phyloP scores from a whole-genome alignment of 1,284 basidiomycete species.

The Chalciporus sp. region DNA sequence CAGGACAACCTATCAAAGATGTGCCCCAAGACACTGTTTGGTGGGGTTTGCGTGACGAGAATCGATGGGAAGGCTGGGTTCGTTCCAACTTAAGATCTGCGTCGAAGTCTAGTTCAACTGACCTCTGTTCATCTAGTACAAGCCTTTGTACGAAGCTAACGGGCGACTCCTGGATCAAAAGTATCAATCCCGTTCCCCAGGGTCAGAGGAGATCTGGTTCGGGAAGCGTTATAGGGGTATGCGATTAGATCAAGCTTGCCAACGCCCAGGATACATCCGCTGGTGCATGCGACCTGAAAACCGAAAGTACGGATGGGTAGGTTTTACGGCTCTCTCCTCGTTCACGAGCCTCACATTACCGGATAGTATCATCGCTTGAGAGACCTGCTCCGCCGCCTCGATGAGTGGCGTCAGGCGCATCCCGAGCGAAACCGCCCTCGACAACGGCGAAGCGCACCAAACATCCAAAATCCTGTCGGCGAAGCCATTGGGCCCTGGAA shows the following conservation, averaged over 20 bases:
- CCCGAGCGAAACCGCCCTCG: slow-evolving; percentile 10
- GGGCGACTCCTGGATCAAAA: slow-evolving; percentile 14
- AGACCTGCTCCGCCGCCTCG: slow-evolving; percentile 14
- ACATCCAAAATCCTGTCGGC: slow-evolving; percentile 19
- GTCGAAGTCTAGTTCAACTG: neutral
- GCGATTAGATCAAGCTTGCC: slow-evolving; percentile 18
- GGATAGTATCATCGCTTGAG: slow-evolving; percentile 12
- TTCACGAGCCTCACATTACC: neutral
- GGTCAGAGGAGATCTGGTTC: slow-evolving; percentile 29
- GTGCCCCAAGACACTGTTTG: slow-evolving; percentile 16
- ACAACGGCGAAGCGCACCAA: neutral
- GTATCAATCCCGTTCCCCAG: slow-evolving; percentile 24
- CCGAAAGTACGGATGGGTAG: slow-evolving; percentile 8
- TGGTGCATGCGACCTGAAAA: slow-evolving; percentile 4
- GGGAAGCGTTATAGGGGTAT: slow-evolving; percentile 17
- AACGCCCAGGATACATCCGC: slow-evolving; percentile 8
- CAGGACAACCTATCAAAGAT: slow-evolving; percentile 10
- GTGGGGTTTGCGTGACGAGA: slow-evolving; percentile 14
- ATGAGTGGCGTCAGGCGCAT: slow-evolving; percentile 12
- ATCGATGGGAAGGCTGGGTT: slow-evolving; percentile 12
- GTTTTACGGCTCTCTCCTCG: neutral
- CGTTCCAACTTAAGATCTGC: neutral
- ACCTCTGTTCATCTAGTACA: slow-evolving; percentile 9
- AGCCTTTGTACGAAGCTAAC: slow-evolving; percentile 9
- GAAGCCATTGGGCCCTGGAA: slow-evolving; percentile 20